Evolutionary conservation across 495 filamentous ascomycete genomes (phyloP), one percentile per base, ranked within the genome.

Genomic region (Aspergillus campestris): DNA sequence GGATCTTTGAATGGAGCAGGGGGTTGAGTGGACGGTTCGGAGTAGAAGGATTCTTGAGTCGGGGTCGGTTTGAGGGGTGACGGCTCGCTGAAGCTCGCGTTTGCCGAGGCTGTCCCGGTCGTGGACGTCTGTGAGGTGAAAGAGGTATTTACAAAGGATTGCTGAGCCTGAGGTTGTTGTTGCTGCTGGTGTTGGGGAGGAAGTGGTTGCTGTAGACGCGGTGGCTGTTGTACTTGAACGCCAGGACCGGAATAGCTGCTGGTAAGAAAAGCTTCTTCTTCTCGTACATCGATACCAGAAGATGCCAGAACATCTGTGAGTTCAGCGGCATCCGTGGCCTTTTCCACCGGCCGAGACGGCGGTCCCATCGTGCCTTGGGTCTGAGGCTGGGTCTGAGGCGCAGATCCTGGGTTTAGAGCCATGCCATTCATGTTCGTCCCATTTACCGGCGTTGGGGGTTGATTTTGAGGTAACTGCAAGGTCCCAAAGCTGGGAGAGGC

Each of bases 281-380:
- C 87, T 41, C 78, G 78, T 1, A 94, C 67, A 69, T 95, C 85
- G 46, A 95, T 83, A 40, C 87, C 89, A 15, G 87, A 84, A 30
- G 79, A 82, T 28, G 78, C 76, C 46, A 95, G 58, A 38, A 89
- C 81, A 70, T 95, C 89, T 38, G 77, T 82, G 40, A 88, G 69
- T 44, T 87, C 79, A 35, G 81, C 77, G 33, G 83, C 78, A 61
- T 87, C 88, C 0, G 72, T 73, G 0, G 81, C 77, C 46, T 79
- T 80, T 29, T 86, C 82, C 7, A 71, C 70, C 12, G 87, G 84
- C 41, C 81, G 84, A 31, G 80, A 81, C 1, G 89, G 89, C 12
- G 89, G 89, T 0, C 85, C 85, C 89, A 94, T 94, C 12, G 75
- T 70, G 37, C 78, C 78, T 8, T n/a, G n/a, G n/a, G n/a, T n/a